Evolutionary conservation across 2,329 filamentous ascomycete genomes (phyloP), one percentile per base, ranked within the genome.

Genomic region (Xylariaceae sp.): DNA sequence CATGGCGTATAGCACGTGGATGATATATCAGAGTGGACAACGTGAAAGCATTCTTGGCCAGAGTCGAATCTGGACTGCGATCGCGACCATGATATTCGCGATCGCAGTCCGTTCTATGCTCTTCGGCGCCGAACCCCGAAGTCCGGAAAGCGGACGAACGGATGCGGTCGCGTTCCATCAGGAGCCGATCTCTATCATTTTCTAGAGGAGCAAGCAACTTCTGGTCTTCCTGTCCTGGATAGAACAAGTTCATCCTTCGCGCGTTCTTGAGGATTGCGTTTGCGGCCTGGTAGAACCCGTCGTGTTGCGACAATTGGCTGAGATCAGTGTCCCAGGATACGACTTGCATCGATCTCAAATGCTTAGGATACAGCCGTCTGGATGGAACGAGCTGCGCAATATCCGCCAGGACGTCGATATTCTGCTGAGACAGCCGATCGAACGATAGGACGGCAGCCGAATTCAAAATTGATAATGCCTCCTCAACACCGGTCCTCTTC

Each of bases 401-500:
- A 8, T 4, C 8, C 10, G 2, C 9, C 0, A 60, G 45, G 4
- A 41, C 48, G 1, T 55, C 23, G 30, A 60, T 51, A 45, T 57
- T 57, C 18, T 45, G 8, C 47, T 51, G 15, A 2, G 54, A 57
- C 11, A 60, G 47, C 2, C 15, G 51, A 13, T 51, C 55, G 6
- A 57, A 57, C 2, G 56, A 57, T n/a, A 44, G 50, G 13, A 60
- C 58, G n/a, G 50, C 54, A 30, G 58, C 58, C 11, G 82, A 82
- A 1, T 70, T 64, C 0, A 88, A 71, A 35, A 74, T 77, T 1
- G 75, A 69, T 0, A 84, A 60, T 0, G 83, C 78, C 68, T 88
- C 84, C 65, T 88, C 86, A 0, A 77, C 80, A 0, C 86, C 87
- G 0, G 83, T 88, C 0, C 77, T 75, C 0, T 76, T 72, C 0